These are phyloP conservation scores for Saccharomyces eubayanus DNA, from an alignment of 805 yeast species.

Conservation along the genomic window DNA sequence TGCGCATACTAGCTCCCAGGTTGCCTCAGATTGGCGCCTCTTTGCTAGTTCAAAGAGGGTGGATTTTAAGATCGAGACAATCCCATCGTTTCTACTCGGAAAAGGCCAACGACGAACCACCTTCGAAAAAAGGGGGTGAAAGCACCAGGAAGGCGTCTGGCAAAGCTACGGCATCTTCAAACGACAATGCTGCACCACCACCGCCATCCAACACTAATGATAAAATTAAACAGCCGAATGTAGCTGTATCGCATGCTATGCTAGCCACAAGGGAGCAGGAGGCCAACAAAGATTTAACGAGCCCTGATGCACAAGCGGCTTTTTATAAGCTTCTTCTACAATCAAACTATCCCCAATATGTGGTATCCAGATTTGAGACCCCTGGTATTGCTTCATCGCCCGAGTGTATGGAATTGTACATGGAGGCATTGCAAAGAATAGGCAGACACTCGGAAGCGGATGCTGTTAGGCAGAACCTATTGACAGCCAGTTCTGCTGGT, in stretches of 20 bases:
- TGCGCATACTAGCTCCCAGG: not conserved
- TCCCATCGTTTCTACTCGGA: not conserved
- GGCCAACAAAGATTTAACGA: constrained; percentile 71
- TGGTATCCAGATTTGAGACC: constrained; percentile 88
- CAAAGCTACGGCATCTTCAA: not conserved
- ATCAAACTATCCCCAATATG: constrained; percentile 89
- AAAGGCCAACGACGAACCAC: not conserved
- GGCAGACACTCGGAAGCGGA: constrained; percentile 78
- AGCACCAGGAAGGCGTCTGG: not conserved
- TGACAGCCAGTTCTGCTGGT: constrained; percentile 32
- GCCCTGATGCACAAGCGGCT: constrained; percentile 69
- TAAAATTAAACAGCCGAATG: not conserved
- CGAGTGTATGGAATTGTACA: constrained; percentile 71
- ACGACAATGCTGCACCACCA: not conserved
- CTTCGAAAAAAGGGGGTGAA: not conserved
- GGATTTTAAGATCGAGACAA: not conserved
- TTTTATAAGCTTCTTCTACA: constrained; percentile 69
- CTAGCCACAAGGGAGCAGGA: constrained; percentile 65
- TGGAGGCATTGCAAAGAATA: constrained; percentile 68
- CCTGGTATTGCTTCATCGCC: constrained; percentile 82
- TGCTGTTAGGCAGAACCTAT: constrained; percentile 44
- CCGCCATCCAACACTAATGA: not conserved
- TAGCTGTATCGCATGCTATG: constrained; percentile 28
- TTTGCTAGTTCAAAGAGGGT: not conserved
- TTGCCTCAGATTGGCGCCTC: not conserved